Base-by-base conservation (phyloP, 108 stramenopile species). In the Epipyxis sp. region DNA sequence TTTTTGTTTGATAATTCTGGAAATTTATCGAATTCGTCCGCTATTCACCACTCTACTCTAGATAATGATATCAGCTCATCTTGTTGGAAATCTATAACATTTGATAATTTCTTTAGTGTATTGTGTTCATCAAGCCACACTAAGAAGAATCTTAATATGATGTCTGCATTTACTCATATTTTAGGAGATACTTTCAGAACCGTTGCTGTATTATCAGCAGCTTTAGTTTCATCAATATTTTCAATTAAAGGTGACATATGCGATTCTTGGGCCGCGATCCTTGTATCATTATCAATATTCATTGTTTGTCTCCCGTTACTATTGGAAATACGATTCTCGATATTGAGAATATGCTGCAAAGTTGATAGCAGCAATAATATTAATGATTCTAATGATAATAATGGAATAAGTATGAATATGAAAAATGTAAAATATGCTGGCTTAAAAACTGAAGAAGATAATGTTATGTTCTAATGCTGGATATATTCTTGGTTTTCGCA, bases 161-260 rank as follows among this genome's bases (percentile, higher is more conserved):
- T 65, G 61, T 65, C 61, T 32, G 61, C 61, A 65, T 65, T 65
- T 25, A 6, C 61, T 65, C 61, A 65, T 37, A 10, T 65, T 6
- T 3, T 65, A 6, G 61, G 61, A 6, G 61, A 65, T 65, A 65
- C 61, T 65, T 65, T 65, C 13, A 16, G 61, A 25, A 65, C 61
- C 3, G 27, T 65, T 16, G 27, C 61, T 10, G 34, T 37, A 6
- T 65, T 65, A 6, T 6, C 34, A 16, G 61, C 61, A 65, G 61
- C 61, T 13, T 65, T 65, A 25, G 25, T 65, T 25, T 13, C 13
- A 3, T 35, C 61, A 32, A 6, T 37, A 6, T 35, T 32, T 13
- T 16, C 30, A 35, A 25, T 65, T 6, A 32, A 65, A 32, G 61
- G 61, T 13, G 61, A 65, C 35, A 65, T 65, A 16, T 65, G 61